phyloP scores from a whole-genome alignment of 768 basidiomycete species.

The Hygrocybe coccinea region DNA sequence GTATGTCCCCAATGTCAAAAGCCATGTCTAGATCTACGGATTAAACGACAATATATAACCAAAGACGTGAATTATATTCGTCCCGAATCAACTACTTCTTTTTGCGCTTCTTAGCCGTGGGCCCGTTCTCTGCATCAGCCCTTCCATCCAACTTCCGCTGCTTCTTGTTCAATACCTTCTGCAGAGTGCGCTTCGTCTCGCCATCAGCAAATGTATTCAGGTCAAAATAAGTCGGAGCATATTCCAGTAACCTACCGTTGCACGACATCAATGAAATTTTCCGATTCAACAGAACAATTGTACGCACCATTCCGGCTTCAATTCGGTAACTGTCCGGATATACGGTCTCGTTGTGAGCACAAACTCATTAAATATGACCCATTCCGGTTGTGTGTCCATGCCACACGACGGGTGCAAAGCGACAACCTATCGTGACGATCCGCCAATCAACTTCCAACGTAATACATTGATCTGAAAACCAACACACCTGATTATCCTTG shows the following conservation, averaged over 20 bases:
- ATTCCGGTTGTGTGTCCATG: conserved; percentile 81
- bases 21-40: too few relatives aligned
- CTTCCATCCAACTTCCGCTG: conserved; percentile 36
- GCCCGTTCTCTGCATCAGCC: conserved; percentile 14
- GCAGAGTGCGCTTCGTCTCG: conserved; percentile 63
- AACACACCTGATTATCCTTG: conserved; percentile 85
- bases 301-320: conserved; percentile 78
- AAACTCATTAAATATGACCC: conserved; percentile 93
- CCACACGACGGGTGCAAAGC: conserved; percentile 83
- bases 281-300: neutral
- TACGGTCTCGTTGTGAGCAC: conserved; percentile 85
- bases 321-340: conserved; percentile 87
- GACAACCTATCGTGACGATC: conserved; percentile 46
- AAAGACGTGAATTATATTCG: neutral
- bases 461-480: neutral
- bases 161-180: conserved; percentile 51
- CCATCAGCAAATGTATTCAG: conserved; percentile 57
- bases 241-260: conserved; percentile 58
- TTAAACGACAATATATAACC: too few relatives aligned
- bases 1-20: too few relatives aligned
- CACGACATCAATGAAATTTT: conserved; percentile 5
- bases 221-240: conserved; percentile 66
- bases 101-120: neutral
- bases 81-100: neutral
- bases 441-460: neutral